phyloP scores from a whole-genome alignment of 192 early-diverging fungal genomes.

The Helicostylum pulchrum region DNA sequence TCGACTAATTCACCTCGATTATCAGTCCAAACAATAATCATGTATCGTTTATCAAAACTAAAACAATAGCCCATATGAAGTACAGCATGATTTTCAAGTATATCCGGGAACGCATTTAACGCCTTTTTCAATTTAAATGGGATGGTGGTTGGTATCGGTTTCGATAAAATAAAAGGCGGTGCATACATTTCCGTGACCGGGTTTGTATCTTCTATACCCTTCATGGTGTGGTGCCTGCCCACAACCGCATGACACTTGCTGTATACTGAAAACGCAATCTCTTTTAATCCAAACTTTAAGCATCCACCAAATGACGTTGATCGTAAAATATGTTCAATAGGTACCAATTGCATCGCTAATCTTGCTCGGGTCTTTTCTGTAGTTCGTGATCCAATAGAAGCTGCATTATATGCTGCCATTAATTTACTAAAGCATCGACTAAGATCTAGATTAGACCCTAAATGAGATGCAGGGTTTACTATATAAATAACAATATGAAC shows the following conservation, averaged over 20 bases:
- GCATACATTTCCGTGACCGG: slow-evolving; percentile 40
- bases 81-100: slow-evolving; percentile 36
- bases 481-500: slow-evolving; percentile 51
- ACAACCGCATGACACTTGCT: slow-evolving; percentile 45
- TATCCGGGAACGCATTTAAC: slow-evolving; percentile 27
- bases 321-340: slow-evolving; percentile 48
- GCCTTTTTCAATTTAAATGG: slow-evolving; percentile 33
- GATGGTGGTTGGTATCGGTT: slow-evolving; percentile 37
- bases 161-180: slow-evolving; percentile 47
- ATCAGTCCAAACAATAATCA: slow-evolving; percentile 51
- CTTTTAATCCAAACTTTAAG: slow-evolving; percentile 46
- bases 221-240: slow-evolving; percentile 32
- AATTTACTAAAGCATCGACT: slow-evolving; percentile 49
- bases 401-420: slow-evolving; percentile 38
- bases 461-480: slow-evolving; percentile 48
- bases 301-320: slow-evolving; percentile 48
- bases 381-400: slow-evolving; percentile 13
- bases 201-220: background rate
- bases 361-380: slow-evolving; percentile 26
- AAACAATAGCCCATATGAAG: slow-evolving; percentile 50
- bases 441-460: slow-evolving; percentile 43
- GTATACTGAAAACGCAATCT: slow-evolving; percentile 54
- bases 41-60: slow-evolving; percentile 49
- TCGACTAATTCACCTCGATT: slow-evolving; percentile 51
- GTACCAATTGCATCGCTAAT: slow-evolving; percentile 46